Base-by-base conservation (phyloP, 768 basidiomycete species). In the Amanita exitialis region DNA sequence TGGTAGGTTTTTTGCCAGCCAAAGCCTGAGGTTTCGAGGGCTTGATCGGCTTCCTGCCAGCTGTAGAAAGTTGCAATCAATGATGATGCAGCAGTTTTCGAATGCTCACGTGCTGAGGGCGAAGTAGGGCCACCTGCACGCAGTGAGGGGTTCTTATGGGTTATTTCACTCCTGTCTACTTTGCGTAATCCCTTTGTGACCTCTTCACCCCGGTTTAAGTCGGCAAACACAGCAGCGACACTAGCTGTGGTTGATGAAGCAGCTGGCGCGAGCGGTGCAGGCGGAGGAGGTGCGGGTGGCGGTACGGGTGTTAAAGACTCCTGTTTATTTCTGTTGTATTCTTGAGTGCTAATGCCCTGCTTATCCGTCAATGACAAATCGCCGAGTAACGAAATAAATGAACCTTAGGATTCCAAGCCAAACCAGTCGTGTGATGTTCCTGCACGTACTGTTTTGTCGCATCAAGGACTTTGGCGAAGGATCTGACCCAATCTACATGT, bases 81-180 rank as follows among this genome's bases (percentile, higher is more conserved):
- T 15, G 10, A 18, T 16, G 23, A 20, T 10, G 23, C 16, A 6
- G 28, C 0, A 16, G 15, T 32, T 6, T 23, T 42, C 34, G 21
- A 51, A 49, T 20, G 49, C 62, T 55, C 20, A 69, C 69, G 53
- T 52, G 62, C 16, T 34, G 65, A 30, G 56, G 67, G 51, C 13
- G 65, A 46, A 42, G 75, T 58, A 45, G 69, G 62, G 64, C 74
- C 61, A 74, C 82, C 58, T 72, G 89, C 79, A 27, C 96, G 72
- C 34, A 99, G 68, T 8, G 82, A 77, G 0, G 96, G 95, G 61
- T 99, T 98, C 76, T 99, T 98, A 73, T 99, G 96, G 3, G 93
- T 97, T 93, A 95, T 94, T 65, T 97, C 86, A 56, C 89, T 93
- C 72, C 83, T 86, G 62, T 93, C 90, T 25, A 99, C 96, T 65